Evolutionary conservation across 1,284 basidiomycete species (phyloP).

Genomic region (Cryptococcus sp.): DNA sequence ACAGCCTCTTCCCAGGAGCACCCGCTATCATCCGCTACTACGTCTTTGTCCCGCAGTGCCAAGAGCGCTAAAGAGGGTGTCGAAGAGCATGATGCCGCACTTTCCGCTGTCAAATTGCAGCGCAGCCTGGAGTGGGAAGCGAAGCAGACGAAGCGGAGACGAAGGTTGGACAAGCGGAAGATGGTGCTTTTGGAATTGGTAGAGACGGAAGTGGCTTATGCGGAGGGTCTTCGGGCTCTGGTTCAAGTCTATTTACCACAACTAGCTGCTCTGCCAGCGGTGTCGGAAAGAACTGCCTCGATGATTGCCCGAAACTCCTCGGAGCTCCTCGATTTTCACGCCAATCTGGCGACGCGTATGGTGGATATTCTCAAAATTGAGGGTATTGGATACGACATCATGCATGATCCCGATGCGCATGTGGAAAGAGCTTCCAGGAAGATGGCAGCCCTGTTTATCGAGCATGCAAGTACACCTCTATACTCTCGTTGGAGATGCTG

Average conservation of each 20-base stretch:
- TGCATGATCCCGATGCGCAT: conserved; percentile 19
- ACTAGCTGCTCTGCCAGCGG: conserved; percentile 45
- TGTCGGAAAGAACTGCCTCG: conserved; percentile 40
- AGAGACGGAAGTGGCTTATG: conserved; percentile 74
- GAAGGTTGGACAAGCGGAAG: conserved; percentile 29
- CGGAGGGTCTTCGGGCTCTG: conserved; percentile 68
- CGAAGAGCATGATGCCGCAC: conserved; percentile 14
- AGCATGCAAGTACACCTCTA: conserved; percentile 54
- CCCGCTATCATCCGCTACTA: conserved; percentile 45
- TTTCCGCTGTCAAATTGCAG: conserved; percentile 25
- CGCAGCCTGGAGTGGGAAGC: conserved; percentile 32
- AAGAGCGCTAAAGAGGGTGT: conserved; percentile 40
- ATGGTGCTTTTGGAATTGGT: conserved; percentile 62
- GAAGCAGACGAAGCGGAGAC: conserved; percentile 17
- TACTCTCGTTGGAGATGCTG: background rate
- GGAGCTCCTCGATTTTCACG: conserved; percentile 69
- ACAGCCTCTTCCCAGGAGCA: conserved; percentile 32
- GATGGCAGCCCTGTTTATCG: conserved; percentile 61
- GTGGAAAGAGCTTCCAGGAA: conserved; percentile 55
- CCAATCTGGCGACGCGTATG: conserved; percentile 54
- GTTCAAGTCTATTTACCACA: conserved; percentile 56
- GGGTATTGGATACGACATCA: conserved; percentile 50
- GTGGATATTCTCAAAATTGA: conserved; percentile 56
- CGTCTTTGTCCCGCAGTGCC: conserved; percentile 43
- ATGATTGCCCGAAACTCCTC: conserved; percentile 65